Base-by-base conservation (phyloP, 2,329 filamentous ascomycete genomes). In the Tolypocladium amazonense region DNA sequence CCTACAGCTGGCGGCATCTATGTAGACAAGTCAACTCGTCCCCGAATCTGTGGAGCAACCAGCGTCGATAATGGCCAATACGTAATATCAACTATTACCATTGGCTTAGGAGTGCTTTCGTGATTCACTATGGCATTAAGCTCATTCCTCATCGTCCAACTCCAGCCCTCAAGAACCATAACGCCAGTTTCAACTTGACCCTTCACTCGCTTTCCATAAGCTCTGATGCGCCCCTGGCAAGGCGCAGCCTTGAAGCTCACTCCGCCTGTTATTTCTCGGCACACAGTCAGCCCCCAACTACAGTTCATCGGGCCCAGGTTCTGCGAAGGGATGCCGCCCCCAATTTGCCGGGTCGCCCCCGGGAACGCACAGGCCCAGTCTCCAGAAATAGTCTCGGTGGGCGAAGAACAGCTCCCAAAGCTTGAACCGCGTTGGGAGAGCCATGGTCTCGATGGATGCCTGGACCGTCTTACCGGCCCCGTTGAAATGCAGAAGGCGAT, bases 381-480 rank as follows among this genome's bases (percentile, higher is more conserved):
- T 82, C 90, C 91, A 96, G 74, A 99, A 97, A 73, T 99, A 99
- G 75, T 99, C 94, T 45, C 94, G 80, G 75, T 99, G 94, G 1
- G 92, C 89, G 73, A 95, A 96, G 69, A 97, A 88, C 9, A 97
- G 77, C 74, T 96, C 86, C 91, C 93, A 96, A n/a, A 95, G 81
- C 72, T 88, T 89, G 67, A 92, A 72, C 73, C 82, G 72, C 68
- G 65, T 81, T 70, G 67, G 86, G 73, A 77, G 83, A 79, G 74
- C 86, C 18, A 86, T 64, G 25, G 62, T 60, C 45, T 64, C 59
- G 27, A 62, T 59, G 57, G 66, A 63, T 23, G 67, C 67, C 20
- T 64, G 47, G 15, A 62, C 60, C 12, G 74, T 60, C 14, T 62
- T 58, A 45, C 69, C 67, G 35, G 67, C 65, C 27, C 59, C 47